A percentile compares a stretch with the other conserved stretches of the same genome.
phyloP scores from a whole-genome alignment of 495 filamentous ascomycete genomes.

The Hypoxylon perforatum region DNA sequence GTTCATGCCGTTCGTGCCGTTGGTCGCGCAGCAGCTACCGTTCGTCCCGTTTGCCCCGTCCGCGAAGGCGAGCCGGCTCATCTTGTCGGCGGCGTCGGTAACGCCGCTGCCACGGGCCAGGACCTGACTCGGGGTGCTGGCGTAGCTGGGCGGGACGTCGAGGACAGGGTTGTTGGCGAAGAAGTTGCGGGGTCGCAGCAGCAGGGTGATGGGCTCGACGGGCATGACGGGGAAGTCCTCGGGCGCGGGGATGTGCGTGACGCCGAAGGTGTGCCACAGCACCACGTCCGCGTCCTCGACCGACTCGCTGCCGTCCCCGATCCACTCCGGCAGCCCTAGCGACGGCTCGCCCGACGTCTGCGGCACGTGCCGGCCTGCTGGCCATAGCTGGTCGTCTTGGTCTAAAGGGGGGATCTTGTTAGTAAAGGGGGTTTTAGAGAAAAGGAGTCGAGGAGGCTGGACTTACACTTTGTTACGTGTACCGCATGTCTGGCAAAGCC shows the following conservation, averaged over 20 bases:
- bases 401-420: constrained; percentile 60
- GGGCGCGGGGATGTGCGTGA: constrained; percentile 90
- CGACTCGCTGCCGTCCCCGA: constrained; percentile 73
- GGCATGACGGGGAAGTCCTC: constrained; percentile 98
- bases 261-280: constrained; percentile 95
- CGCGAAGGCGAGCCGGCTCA: constrained; percentile 58
- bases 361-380: constrained; percentile 92
- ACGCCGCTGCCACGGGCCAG: constrained; percentile 59
- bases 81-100: constrained; percentile 57
- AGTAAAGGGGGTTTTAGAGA: not conserved
- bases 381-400: constrained; percentile 86
- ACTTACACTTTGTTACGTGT: constrained; percentile 91
- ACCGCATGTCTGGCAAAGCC: constrained; percentile 93
- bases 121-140: constrained; percentile 77
- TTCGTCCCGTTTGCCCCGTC: constrained; percentile 34
- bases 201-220: constrained; percentile 85
- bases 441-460: constrained; percentile 14
- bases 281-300: constrained; percentile 91
- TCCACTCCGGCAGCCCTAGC: constrained; percentile 83
- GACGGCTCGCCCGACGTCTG: constrained; percentile 91
- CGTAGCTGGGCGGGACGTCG: constrained; percentile 86
- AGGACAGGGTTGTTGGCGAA: constrained; percentile 86
- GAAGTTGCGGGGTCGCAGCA: constrained; percentile 88
- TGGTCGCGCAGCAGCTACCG: constrained; percentile 16
- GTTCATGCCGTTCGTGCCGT: constrained; percentile 44